Percentiles rank a stretch among this genome's conserved stretches.
These are phyloP conservation scores for Fusarium armeniacum DNA, from an alignment of 2,329 filamentous ascomycete species.

Conservation along the genomic window DNA sequence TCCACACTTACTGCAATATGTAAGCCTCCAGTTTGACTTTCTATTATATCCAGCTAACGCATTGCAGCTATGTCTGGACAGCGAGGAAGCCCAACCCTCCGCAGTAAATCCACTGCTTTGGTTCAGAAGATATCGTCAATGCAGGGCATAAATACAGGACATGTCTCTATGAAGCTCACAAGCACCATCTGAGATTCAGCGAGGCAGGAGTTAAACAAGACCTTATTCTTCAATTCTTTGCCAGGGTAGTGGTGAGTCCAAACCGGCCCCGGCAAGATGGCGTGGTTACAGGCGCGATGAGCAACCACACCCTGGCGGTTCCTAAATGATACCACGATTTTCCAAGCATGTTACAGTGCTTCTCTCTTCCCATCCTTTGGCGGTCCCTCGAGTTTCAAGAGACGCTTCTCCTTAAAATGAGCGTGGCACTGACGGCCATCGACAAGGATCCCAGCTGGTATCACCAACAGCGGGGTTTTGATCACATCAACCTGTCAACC, in stretches of 20 bases:
- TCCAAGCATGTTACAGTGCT: constrained; percentile 24
- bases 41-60: constrained; percentile 9
- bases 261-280: constrained; percentile 14
- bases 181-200: constrained; percentile 1
- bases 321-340: constrained; percentile 41
- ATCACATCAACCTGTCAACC: constrained; percentile 41
- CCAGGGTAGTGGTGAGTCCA: constrained; percentile 12
- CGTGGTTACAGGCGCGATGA: constrained; percentile 19
- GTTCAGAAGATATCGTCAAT: constrained; percentile 11
- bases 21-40: constrained; percentile 63
- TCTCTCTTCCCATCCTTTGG: constrained; percentile 32
- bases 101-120: constrained; percentile 36
- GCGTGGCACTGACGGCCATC: constrained; percentile 29
- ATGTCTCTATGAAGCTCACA: constrained; percentile 10
- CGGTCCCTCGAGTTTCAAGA: constrained; percentile 36
- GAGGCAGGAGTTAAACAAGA: constrained; percentile 5
- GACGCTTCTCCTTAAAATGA: constrained; percentile 28
- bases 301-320: constrained; percentile 25
- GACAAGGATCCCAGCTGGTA: constrained; percentile 37
- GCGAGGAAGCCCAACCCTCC: constrained; percentile 46
- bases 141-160: constrained; percentile 8
- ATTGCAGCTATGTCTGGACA: constrained; percentile 48
- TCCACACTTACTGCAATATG: constrained; percentile 82
- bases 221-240: constrained; percentile 8
- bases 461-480: constrained; percentile 44